Evolutionary conservation across 2,329 filamentous ascomycete genomes (phyloP).

Genomic region (Xylaria sp.): DNA sequence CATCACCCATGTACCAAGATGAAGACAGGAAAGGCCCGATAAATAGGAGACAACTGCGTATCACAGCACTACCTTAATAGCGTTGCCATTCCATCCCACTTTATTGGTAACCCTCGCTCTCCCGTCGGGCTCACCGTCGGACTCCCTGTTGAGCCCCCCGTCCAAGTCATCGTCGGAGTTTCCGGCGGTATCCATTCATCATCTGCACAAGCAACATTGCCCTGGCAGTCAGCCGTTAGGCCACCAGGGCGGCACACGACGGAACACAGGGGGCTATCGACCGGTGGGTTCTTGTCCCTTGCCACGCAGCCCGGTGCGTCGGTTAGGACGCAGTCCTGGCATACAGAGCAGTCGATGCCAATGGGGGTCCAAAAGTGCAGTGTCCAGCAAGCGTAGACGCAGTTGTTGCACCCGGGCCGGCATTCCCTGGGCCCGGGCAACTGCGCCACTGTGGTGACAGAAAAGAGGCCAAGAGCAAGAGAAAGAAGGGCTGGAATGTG

Average conservation of each 20-base stretch:
- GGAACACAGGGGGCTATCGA: neutral
- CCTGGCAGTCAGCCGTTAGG: neutral
- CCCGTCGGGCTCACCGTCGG: neutral
- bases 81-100: no score
- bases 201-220: neutral
- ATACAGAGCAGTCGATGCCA: neutral
- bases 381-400: constrained; percentile 1
- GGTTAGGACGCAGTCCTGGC: neutral
- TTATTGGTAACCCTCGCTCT: no score
- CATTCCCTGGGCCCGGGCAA: neutral
- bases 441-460: neutral
- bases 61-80: no score
- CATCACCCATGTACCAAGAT: no score
- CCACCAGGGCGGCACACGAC: neutral
- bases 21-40: no score
- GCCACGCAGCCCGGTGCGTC: neutral
- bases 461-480: no score
- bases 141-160: no score
- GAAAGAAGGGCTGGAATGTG: no score
- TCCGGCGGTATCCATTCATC: constrained; percentile 1
- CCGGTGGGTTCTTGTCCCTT: neutral
- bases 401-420: neutral
- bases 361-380: neutral
- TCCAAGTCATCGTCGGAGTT: neutral
- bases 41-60: no score